Conservation (phyloP, 805 yeast species). For the Pachysolen tannophilus region DNA sequence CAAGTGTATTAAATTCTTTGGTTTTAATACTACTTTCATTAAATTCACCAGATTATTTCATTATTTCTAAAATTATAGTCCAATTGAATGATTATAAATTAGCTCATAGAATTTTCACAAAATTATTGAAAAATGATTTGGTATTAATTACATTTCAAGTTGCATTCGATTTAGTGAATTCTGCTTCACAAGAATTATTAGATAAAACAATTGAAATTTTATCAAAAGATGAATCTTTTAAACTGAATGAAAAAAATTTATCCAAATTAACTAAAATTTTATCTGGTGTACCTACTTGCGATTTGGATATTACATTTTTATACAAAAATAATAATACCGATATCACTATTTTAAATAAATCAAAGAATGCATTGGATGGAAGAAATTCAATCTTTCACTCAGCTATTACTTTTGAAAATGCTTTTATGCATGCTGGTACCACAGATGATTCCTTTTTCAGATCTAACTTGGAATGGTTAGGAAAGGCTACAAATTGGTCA, state of each 20-base stretch:
- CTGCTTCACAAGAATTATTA: slow-evolving; percentile 85
- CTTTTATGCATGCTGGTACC: slow-evolving; percentile 93
- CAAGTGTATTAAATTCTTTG: slow-evolving; percentile 51
- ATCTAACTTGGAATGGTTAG: slow-evolving; percentile 89
- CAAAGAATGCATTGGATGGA: slow-evolving; percentile 79
- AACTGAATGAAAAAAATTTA: slow-evolving; percentile 19
- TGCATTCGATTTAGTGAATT: slow-evolving; percentile 87
- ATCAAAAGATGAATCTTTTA: slow-evolving; percentile 18
- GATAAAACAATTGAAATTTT: slow-evolving; percentile 42
- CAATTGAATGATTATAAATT: slow-evolving; percentile 72
- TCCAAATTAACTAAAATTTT: slow-evolving; percentile 58
- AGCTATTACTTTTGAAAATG: slow-evolving; percentile 91
- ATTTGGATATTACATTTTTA: slow-evolving; percentile 81
- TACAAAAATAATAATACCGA: slow-evolving; percentile 85
- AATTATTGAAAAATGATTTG: slow-evolving; percentile 43
- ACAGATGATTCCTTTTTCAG: slow-evolving; percentile 91
- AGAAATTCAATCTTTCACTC: slow-evolving; percentile 91
- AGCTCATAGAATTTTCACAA: slow-evolving; percentile 62
- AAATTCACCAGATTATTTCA: slow-evolving; percentile 69
- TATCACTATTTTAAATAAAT: slow-evolving; percentile 66
- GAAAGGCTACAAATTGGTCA: slow-evolving; percentile 98
- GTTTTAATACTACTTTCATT: slow-evolving; percentile 52
- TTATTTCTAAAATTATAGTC: slow-evolving; percentile 78
- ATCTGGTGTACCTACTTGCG: slow-evolving; percentile 92
- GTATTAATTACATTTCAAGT: slow-evolving; percentile 75